Base-by-base conservation (phyloP, 2,329 filamentous ascomycete species). In the Alternaria brassicae region DNA sequence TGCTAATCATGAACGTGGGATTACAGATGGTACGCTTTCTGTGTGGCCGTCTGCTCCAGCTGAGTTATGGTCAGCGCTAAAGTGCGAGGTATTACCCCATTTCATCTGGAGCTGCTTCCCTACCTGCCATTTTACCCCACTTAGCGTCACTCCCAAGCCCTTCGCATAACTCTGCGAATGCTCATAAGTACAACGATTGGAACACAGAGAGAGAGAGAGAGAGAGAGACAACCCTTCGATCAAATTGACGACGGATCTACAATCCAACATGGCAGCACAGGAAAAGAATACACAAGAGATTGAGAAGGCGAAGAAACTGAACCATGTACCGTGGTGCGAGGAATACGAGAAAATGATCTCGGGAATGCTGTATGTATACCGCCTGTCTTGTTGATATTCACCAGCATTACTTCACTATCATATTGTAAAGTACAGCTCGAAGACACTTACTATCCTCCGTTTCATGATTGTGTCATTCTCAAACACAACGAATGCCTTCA, bases 311-410 rank as follows among this genome's bases (percentile, higher is more conserved):
- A 82, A 78, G 63, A 78, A 78, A 32, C 73, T 86, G 10, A 75
- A 81, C 9, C 81, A 86, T 60, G 78, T 83, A 2, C 85, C 85
- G 0, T 85, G 83, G 79, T 83, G 84, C 58, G 86, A 88, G 7
- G 83, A 88, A 60, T 89, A 88, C 53, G 85, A 88, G 68, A 85
- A 84, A 68, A 88, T 89, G 85, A 85, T 89, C 47, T 88, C 85
- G 0, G 86, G 86, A 27, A 85, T 88, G 79, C 78, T 88, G 85
- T 86, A 72, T 65, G 81, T 71, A 17, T 17, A 28, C 23, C 6
- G 6, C 7, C 12, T 28, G 3, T 42, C 6, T 19, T 49, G 6
- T 40, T n/a, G 1, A 25, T 17, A 2, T 34, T 19, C 19, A 4
- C 17, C 5, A 8, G 19, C 5, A 34, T 15, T n/a, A 23, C 17